phyloP scores from a whole-genome alignment of 1,284 basidiomycete genomes.

The Pseudozyma pruni region DNA sequence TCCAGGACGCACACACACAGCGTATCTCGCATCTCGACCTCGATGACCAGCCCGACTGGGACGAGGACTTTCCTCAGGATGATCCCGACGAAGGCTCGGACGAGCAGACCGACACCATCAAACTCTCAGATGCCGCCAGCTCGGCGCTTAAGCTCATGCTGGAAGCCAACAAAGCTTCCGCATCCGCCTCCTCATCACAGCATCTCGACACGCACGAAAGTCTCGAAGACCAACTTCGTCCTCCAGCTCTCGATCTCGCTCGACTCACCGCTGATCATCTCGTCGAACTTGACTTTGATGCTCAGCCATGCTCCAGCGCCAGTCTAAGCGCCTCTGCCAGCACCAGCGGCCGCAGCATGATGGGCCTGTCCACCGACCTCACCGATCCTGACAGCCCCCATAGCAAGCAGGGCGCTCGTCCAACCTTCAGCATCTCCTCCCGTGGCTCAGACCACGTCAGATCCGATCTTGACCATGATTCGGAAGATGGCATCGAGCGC shows the following conservation, averaged over 20 bases:
- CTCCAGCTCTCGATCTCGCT: conserved; percentile 24
- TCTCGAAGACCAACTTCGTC: conserved; percentile 26
- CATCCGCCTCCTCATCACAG: conserved; percentile 4
- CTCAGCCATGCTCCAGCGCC: conserved; percentile 15
- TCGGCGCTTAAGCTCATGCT: conserved; percentile 39
- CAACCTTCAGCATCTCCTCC: conserved; percentile 19
- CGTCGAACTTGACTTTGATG: conserved; percentile 2
- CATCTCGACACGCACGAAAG: conserved; percentile 6
- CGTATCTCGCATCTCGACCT: not conserved
- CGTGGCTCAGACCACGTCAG: conserved; percentile 19
- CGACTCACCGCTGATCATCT: conserved; percentile 3
- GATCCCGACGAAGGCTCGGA: conserved; percentile 22
- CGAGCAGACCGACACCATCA: conserved; percentile 52
- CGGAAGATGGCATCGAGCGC: conserved; percentile 28
- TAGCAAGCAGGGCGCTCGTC: conserved; percentile 22
- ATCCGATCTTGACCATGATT: conserved; percentile 35
- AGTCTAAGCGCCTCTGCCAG: conserved; percentile 45
- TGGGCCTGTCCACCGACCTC: conserved; percentile 51
- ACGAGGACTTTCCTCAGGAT: conserved; percentile 17
- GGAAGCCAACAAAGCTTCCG: conserved; percentile 28
- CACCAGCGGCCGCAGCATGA: conserved; percentile 48
- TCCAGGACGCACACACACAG: conserved; percentile 20
- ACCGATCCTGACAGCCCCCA: conserved; percentile 49
- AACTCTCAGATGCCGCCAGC: conserved; percentile 37
- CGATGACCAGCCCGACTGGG: conserved; percentile 23